These are phyloP conservation scores for Epichloe festucae DNA, from an alignment of 2,329 filamentous ascomycete species.

Conservation along the genomic window DNA sequence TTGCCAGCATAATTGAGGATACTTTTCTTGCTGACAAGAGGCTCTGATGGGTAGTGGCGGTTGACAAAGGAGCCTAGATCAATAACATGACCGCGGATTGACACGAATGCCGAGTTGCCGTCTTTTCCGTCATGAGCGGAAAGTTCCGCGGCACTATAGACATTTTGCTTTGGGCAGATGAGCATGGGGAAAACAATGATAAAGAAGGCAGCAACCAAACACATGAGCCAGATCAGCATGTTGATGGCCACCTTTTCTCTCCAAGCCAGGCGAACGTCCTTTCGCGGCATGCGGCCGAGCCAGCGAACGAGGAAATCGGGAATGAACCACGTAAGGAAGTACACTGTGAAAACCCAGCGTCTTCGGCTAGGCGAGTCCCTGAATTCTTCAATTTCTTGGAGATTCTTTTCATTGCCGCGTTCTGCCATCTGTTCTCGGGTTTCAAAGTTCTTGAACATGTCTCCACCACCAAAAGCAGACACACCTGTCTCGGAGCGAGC, in stretches of 20 bases:
- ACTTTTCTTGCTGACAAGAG: conserved; percentile 40
- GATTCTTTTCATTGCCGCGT: conserved; percentile 79
- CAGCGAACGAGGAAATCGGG: conserved; percentile 71
- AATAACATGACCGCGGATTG: conserved; percentile 83
- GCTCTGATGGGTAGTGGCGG: conserved; percentile 51
- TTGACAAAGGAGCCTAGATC: conserved; percentile 63
- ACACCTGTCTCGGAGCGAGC: conserved; percentile 80
- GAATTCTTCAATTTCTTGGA: conserved; percentile 81
- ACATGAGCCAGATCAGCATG: conserved; percentile 87
- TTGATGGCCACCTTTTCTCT: conserved; percentile 97
- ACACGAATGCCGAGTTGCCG: conserved; percentile 50
- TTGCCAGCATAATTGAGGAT: conserved; percentile 73
- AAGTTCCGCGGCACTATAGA: conserved; percentile 71
- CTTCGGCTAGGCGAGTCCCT: conserved; percentile 68
- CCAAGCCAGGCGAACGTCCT: conserved; percentile 88
- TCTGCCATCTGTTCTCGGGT: conserved; percentile 91
- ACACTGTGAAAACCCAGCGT: conserved; percentile 81
- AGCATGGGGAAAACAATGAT: conserved; percentile 76
- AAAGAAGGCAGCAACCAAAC: conserved; percentile 69
- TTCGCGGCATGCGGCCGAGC: conserved; percentile 76
- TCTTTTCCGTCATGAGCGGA: conserved; percentile 60
- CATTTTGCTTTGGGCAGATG: conserved; percentile 84
- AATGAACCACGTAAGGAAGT: conserved; percentile 70
- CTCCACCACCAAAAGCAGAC: conserved; percentile 81
- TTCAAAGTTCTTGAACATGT: conserved; percentile 97